Conservation (phyloP, 768 basidiomycete species). For the Sporobolomyces phaffii region DNA sequence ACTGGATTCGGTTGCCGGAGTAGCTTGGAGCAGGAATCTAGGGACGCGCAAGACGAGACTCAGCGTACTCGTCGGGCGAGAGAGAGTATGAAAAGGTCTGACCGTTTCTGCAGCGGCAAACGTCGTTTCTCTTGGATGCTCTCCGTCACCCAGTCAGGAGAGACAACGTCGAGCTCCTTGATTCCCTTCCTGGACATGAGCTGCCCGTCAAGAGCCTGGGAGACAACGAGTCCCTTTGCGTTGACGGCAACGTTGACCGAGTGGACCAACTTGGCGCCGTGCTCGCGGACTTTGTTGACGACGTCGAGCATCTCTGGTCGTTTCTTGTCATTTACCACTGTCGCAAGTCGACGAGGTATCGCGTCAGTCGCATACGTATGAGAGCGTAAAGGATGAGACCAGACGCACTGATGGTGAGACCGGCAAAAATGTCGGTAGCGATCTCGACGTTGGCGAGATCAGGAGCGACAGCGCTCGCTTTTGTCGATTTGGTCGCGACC, state of each 20-base stretch:
- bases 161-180: constrained; percentile 18
- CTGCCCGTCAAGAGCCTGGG: neutral
- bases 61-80: neutral
- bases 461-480: constrained; percentile 60
- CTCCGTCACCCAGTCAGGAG: constrained; percentile 23
- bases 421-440: constrained; percentile 63
- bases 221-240: constrained; percentile 22
- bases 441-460: constrained; percentile 58
- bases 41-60: no score
- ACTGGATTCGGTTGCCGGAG: neutral
- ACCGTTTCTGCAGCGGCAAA: constrained; percentile 32
- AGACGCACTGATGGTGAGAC: constrained; percentile 69
- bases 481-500: constrained; percentile 43
- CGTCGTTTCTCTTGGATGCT: constrained; percentile 11
- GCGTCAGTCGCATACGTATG: neutral
- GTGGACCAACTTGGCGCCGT: constrained; percentile 45
- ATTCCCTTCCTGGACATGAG: constrained; percentile 5
- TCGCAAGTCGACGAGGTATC: neutral
- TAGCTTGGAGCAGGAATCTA: constrained; percentile 15
- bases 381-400: neutral
- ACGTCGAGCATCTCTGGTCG: constrained; percentile 62
- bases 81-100: no score
- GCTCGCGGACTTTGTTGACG: constrained; percentile 52
- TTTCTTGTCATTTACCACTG: constrained; percentile 47
- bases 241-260: accelerated